Conservation (phyloP, 257 asterid genomes). For the Rauvolfia tetraphylla region DNA sequence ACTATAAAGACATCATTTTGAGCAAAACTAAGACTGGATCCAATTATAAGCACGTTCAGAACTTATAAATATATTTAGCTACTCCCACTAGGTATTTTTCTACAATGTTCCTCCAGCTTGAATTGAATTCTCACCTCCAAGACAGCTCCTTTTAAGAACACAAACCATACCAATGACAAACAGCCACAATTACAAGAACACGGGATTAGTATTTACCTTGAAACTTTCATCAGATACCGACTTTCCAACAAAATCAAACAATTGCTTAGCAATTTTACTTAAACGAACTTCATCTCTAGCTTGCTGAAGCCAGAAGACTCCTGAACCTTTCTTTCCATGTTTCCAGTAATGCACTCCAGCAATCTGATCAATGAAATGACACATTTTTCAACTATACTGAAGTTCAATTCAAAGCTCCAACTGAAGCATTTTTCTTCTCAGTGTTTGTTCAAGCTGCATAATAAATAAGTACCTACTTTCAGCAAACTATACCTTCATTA, state of each 20-base stretch:
- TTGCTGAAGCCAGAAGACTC: slow-evolving; percentile 96
- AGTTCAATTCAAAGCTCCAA: background rate
- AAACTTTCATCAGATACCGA: slow-evolving; percentile 79
- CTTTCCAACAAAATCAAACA: slow-evolving; percentile 89
- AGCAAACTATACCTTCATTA: slow-evolving; percentile 74
- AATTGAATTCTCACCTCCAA: background rate
- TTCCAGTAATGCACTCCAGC: slow-evolving; percentile 92
- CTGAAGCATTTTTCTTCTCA: background rate
- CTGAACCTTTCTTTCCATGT: slow-evolving; percentile 91
- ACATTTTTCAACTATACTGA: slow-evolving; percentile 1
- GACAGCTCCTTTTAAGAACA: background rate
- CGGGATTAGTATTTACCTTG: slow-evolving; percentile 46
- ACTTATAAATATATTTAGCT: background rate
- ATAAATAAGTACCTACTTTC: slow-evolving; percentile 8
- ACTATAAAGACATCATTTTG: background rate
- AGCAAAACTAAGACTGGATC: background rate
- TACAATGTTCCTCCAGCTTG: background rate
- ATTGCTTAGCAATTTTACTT: slow-evolving; percentile 73
- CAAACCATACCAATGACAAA: background rate
- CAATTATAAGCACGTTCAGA: background rate
- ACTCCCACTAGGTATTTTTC: background rate
- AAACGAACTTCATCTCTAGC: slow-evolving; percentile 81
- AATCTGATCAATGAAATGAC: slow-evolving; percentile 43
- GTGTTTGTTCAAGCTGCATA: background rate
- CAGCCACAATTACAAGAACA: background rate